Evolutionary conservation across 192 early-diverging fungal species (phyloP).

Genomic region (Gorgonomyces haynaldii): DNA sequence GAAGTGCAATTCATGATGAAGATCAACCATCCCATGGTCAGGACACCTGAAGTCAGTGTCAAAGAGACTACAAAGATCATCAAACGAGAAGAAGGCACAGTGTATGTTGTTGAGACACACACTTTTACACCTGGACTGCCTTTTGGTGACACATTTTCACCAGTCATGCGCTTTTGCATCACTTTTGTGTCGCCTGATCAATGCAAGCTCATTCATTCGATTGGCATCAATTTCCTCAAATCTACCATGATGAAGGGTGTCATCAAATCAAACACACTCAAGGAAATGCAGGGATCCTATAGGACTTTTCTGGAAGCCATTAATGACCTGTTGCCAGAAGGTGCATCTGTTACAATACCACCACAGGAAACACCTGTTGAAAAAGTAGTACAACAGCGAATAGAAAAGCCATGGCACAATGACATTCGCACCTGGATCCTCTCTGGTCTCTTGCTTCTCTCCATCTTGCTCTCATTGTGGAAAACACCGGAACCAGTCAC

Average conservation of each 20-base stretch:
- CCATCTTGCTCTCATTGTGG: not conserved
- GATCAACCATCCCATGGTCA: conserved; percentile 62
- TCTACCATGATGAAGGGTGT: conserved; percentile 49
- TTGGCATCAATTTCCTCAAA: conserved; percentile 57
- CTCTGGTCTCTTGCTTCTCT: not conserved
- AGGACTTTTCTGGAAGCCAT: no score
- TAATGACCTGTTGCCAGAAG: no score
- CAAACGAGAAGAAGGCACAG: conserved; percentile 47
- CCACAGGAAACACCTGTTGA: not conserved
- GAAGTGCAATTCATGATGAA: conserved; percentile 53
- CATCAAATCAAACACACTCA: not conserved
- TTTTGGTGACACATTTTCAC: conserved; percentile 58
- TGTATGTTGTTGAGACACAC: conserved; percentile 11
- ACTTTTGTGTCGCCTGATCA: conserved; percentile 37
- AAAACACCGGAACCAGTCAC: no score
- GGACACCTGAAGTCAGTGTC: conserved; percentile 56
- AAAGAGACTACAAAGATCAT: conserved; percentile 42
- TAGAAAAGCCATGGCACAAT: not conserved
- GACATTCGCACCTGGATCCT: not conserved
- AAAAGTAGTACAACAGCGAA: not conserved
- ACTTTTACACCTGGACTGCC: conserved; percentile 47
- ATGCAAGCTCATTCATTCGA: conserved; percentile 41
- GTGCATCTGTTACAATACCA: not conserved
- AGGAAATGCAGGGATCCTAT: not conserved
- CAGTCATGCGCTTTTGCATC: conserved; percentile 54